Evolutionary conservation across 305 asterid genomes (phyloP).

Genomic region (Euphrasia arctica): DNA sequence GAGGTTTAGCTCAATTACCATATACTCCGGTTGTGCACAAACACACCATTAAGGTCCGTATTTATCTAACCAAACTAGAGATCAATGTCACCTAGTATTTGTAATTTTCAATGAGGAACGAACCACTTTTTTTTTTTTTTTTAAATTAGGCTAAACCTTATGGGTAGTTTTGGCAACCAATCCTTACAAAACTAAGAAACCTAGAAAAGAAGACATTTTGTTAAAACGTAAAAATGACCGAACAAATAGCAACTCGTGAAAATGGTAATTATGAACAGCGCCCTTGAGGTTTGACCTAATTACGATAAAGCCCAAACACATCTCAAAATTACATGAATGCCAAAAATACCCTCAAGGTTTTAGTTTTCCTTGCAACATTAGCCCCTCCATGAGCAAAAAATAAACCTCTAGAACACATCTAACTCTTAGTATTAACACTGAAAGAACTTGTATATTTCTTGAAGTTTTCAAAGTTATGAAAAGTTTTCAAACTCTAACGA

Average conservation of each 20-base stretch:
- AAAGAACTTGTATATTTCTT: no score
- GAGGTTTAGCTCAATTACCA: background rate
- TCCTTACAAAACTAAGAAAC: background rate
- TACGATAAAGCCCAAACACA: no score
- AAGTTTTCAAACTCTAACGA: background rate
- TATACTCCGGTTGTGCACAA: background rate
- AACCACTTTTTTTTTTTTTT: background rate
- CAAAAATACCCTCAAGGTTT: no score
- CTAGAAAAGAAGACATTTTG: background rate
- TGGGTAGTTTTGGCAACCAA: background rate
- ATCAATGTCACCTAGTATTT: background rate
- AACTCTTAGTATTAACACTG: no score
- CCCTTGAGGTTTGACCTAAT: no score
- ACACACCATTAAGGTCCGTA: background rate
- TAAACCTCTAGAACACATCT: no score
- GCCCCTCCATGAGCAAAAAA: no score
- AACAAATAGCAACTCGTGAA: background rate
- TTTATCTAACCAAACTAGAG: background rate
- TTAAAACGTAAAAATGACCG: background rate
- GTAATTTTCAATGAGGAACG: background rate
- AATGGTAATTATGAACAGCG: no score
- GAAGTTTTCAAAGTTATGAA: no score
- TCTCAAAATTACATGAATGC: no score
- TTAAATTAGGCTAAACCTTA: background rate
- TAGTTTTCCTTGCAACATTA: no score